These are phyloP conservation scores for Mycena rosella DNA, from an alignment of 768 basidiomycete species.

Conservation along the genomic window DNA sequence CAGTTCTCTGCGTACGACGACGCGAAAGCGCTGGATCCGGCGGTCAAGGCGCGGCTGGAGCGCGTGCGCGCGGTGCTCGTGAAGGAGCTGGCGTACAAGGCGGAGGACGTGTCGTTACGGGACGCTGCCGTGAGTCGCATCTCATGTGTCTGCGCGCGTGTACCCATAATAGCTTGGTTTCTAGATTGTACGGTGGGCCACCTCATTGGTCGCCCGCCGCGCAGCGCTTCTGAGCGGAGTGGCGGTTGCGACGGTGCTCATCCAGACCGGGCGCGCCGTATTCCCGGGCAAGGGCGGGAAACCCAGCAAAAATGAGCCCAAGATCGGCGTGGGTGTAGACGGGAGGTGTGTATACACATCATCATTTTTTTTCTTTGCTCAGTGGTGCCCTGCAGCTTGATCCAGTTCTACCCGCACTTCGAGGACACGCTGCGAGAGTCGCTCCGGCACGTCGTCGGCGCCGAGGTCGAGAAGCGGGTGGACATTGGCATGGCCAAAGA, in stretches of 20 bases:
- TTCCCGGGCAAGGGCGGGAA: slow-evolving; percentile 57
- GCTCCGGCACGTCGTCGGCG: slow-evolving; percentile 80
- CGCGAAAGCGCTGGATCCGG: slow-evolving; percentile 44
- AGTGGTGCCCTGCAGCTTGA: slow-evolving; percentile 64
- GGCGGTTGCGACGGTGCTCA: slow-evolving; percentile 86
- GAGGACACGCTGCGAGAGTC: slow-evolving; percentile 81
- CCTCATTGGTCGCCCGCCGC: slow-evolving; percentile 80
- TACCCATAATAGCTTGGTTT: slow-evolving; percentile 54
- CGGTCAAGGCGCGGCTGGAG: slow-evolving; percentile 57
- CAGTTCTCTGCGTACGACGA: slow-evolving; percentile 53
- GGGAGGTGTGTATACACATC: slow-evolving; percentile 75
- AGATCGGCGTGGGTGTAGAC: slow-evolving; percentile 89
- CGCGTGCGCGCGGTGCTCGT: slow-evolving; percentile 72
- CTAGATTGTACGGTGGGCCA: slow-evolving; percentile 86
- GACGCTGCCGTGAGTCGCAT: slow-evolving; percentile 65
- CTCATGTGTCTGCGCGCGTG: not conserved
- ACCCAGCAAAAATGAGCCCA: slow-evolving; percentile 52
- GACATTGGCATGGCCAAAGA: slow-evolving; percentile 96
- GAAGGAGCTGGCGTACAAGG: slow-evolving; percentile 69
- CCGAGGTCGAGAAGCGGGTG: slow-evolving; percentile 82
- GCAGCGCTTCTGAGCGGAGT: slow-evolving; percentile 88
- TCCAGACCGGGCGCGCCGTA: slow-evolving; percentile 82
- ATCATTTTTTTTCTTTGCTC: slow-evolving; percentile 6
- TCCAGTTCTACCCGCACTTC: slow-evolving; percentile 94
- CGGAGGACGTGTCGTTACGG: slow-evolving; percentile 65